Base-by-base conservation (phyloP, 805 yeast genomes). In the Candida lessepsii region DNA sequence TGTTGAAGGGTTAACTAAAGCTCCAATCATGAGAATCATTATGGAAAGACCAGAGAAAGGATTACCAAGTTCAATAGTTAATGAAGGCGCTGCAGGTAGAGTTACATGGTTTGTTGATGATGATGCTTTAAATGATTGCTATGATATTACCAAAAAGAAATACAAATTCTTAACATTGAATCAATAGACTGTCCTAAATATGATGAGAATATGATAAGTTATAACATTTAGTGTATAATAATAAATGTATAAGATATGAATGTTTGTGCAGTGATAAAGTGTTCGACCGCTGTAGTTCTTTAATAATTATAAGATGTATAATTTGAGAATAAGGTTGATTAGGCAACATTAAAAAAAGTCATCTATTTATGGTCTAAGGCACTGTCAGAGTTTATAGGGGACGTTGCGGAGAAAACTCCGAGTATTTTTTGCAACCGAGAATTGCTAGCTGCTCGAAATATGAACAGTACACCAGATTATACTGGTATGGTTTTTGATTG, bases 1-100 rank as follows among this genome's bases (percentile, higher is more conserved):
- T 28, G 97, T 93, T 4, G 96, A 91, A 67, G 99, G 99, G 51
- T 80, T 90, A 32, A 87, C 95, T 17, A 91, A 91, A 65, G 96
- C 96, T 2, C 96, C 96, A 3, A 82, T 91, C 39, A 77, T 91
- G 57, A 82, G 87, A 57, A 86, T 83, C 9, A 90, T 91, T 42
- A 85, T 91, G 88, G 98, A 91, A 67, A 78, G 96, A 57, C 97
- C 97, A 2, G 98, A 93, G 58, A 89, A 89, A 69, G 96, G 96
- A 1, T 74, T 91, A 44, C 99, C 99, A 26, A 85, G 93, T 46
- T 81, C 93, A 45, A 83, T 91, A 43, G 96, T 91, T 40, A 90
- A 90, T 58, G 97, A 89, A 63, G 86, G 86, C 21, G 96, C 96
- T n/a, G 96, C 96, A 1, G 97, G 97, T 11, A 83, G 85, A 63